Conservation (phyloP, 306 rosid species). For the Luffa acutangula region DNA sequence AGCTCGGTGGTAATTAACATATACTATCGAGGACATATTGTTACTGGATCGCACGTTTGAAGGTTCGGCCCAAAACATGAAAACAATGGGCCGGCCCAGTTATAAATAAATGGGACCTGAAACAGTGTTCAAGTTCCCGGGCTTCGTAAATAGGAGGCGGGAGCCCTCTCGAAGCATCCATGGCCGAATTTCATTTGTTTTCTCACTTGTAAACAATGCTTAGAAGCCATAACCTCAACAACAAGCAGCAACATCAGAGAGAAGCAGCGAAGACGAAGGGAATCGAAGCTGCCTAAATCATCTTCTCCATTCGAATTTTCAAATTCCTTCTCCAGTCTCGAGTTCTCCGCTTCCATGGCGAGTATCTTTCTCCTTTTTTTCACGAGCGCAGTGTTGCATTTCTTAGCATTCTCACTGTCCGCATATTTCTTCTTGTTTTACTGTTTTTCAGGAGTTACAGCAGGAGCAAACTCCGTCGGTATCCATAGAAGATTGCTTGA, state of each 20-base stretch:
- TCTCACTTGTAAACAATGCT: not conserved
- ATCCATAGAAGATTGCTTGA: constrained; percentile 74
- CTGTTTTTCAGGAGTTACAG: constrained; percentile 9
- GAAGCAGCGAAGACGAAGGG: not conserved
- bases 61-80: not conserved
- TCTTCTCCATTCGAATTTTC: not conserved
- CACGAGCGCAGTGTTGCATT: not conserved
- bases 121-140: not conserved
- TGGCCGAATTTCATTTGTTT: not conserved
- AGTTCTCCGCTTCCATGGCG: not conserved
- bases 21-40: no score
- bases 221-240: not conserved
- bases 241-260: not conserved
- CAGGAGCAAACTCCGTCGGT: constrained; percentile 28
- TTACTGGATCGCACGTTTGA: not conserved
- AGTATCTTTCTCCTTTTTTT: not conserved
- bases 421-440: not conserved
- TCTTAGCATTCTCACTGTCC: not conserved
- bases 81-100: not conserved
- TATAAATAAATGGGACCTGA: not conserved
- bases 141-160: not conserved
- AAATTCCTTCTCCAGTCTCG: not conserved
- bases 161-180: not conserved
- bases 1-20: no score
- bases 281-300: not conserved